These are phyloP conservation scores for Rhodotorula sp. DNA, from an alignment of 1,284 basidiomycete genomes.

Conservation along the genomic window DNA sequence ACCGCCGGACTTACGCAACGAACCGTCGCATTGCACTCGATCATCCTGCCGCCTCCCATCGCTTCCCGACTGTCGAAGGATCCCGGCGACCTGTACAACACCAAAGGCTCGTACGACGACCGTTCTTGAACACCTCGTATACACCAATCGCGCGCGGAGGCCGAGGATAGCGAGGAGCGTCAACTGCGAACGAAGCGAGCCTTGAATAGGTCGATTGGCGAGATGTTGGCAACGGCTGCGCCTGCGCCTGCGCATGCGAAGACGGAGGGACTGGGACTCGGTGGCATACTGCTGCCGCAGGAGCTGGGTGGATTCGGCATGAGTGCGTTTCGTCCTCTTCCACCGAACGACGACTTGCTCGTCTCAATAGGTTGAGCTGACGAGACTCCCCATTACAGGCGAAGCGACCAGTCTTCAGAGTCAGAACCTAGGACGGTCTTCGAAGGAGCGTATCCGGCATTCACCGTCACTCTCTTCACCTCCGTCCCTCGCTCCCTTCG, in stretches of 20 bases:
- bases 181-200: not conserved
- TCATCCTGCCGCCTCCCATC: too few species aligned
- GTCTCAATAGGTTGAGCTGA: not conserved
- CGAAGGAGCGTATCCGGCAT: not conserved
- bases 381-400: not conserved
- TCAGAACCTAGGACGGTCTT: too few species aligned
- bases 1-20: too few species aligned
- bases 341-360: not conserved
- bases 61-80: too few species aligned
- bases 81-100: too few species aligned
- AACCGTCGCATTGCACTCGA: too few species aligned
- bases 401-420: not conserved
- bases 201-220: not conserved
- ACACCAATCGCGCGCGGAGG: too few species aligned
- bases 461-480: slow-evolving; percentile 1
- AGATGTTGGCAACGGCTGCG: not conserved
- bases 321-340: not conserved
- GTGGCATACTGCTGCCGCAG: slow-evolving; percentile 1
- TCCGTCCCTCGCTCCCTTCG: slow-evolving; percentile 5
- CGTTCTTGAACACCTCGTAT: too few species aligned
- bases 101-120: too few species aligned
- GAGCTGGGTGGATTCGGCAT: not conserved
- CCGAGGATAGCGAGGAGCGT: too few species aligned
- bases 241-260: not conserved
- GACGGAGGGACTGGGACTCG: slow-evolving; percentile 5